Percentiles rank a stretch among this genome's conserved stretches.
phyloP scores from a whole-genome alignment of 139 green algal species.

The Closterium sp. region DNA sequence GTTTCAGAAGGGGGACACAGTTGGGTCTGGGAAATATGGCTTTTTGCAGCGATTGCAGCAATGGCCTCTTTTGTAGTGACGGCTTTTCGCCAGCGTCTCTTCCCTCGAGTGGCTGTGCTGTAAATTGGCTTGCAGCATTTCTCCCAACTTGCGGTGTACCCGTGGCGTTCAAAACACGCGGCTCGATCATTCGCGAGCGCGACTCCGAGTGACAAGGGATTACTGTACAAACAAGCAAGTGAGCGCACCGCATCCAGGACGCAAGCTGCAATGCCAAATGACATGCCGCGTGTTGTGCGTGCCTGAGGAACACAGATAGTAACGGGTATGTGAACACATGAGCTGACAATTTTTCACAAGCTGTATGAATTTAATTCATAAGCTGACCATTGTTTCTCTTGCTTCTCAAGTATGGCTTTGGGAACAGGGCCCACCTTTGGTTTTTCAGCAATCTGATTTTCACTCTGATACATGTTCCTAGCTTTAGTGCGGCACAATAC shows the following conservation, averaged over 20 bases:
- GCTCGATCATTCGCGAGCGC: background rate
- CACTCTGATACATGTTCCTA: too few relatives aligned
- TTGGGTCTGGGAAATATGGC: background rate
- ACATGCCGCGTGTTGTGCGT: background rate
- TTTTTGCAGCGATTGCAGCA: background rate
- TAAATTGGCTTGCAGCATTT: background rate
- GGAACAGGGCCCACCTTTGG: too few relatives aligned
- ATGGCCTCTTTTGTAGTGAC: background rate
- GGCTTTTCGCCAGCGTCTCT: background rate
- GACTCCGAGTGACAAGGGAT: background rate
- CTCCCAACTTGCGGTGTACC: background rate
- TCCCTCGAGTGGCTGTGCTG: background rate
- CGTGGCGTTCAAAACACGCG: background rate
- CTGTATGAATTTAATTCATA: too few relatives aligned
- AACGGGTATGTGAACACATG: too few relatives aligned
- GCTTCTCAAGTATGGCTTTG: too few relatives aligned
- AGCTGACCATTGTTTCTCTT: too few relatives aligned
- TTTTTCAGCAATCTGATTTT: too few relatives aligned
- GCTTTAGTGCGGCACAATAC: too few relatives aligned
- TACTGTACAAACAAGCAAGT: background rate
- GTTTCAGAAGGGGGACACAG: background rate
- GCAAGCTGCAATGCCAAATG: background rate
- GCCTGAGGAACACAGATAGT: too few relatives aligned
- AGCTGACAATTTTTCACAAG: too few relatives aligned
- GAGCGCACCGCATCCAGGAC: background rate